Evolutionary conservation across 805 yeast species (phyloP), one percentile per base, ranked within the genome.

Genomic region (Lachancea sp.): DNA sequence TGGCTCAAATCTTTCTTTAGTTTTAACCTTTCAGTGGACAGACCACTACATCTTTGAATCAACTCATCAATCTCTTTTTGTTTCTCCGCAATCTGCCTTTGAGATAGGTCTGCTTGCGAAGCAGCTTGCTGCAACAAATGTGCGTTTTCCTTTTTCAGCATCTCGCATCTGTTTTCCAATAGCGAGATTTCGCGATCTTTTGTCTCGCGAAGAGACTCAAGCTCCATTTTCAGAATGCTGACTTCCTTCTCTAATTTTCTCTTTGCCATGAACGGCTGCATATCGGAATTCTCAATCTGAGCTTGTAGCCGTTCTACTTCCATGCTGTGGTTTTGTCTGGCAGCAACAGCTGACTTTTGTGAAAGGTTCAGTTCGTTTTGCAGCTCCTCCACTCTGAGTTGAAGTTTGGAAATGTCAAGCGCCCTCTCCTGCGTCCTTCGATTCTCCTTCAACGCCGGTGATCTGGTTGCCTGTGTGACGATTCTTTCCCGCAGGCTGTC

Each of bases 321-420:
- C 12, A 37, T 20, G 18, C 34, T 22, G 32, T 36, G 46, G 17
- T 42, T 32, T 6, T 38, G 42, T 19, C 47, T 42, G 10, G 35
- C 17, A 16, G 44, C 43, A 20, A 30, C 12, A 13, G 44, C 26
- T n/a, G 41, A 34, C 49, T 76, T 78, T 54, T 71, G 74, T 53
- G 78, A 66, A 50, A 72, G 74, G 7, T 58, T 58, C 22, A 61
- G 43, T 42, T 70, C 75, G 16, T 55, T 52, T 29, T 59, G 63
- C 34, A 62, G 70, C 41, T 74, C 70, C 51, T 71, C 73, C 43
- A 77, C 80, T 12, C 38, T 43, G 9, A 40, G 17, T 27, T 31
- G 39, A 2, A 49, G 39, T 12, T 40, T 22, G 5, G 17, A 18
- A 11, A 35, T 36, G 18, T 48, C 45, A 12, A 29, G 26, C 15